phyloP scores from a whole-genome alignment of 768 basidiomycete genomes.

The Astraeus odoratus region DNA sequence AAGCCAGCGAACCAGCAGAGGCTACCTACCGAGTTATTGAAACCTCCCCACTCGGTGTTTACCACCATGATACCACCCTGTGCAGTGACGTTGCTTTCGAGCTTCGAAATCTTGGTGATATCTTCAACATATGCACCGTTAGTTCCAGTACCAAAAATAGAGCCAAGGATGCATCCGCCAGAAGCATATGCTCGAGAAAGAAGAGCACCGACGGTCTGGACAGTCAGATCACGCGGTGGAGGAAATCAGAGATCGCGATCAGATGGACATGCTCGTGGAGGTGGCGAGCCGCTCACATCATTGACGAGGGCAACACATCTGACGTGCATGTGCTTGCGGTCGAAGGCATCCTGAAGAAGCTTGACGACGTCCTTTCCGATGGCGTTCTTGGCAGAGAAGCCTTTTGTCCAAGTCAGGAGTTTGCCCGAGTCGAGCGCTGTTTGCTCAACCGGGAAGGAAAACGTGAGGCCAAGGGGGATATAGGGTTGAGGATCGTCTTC shows the following conservation, averaged over 20 bases:
- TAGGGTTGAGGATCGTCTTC: constrained; percentile 33
- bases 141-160: constrained; percentile 97
- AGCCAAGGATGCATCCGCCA: constrained; percentile 82
- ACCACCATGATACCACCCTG: constrained; percentile 83
- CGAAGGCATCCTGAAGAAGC: constrained; percentile 86
- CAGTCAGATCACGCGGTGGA: neutral
- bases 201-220: constrained; percentile 90
- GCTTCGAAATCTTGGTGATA: constrained; percentile 76
- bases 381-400: constrained; percentile 88
- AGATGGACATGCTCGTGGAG: neutral
- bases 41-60: constrained; percentile 98
- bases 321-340: constrained; percentile 88
- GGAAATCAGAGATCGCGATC: neutral
- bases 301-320: constrained; percentile 90
- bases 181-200: constrained; percentile 90
- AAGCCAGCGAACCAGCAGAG: neutral
- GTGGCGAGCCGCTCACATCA: constrained; percentile 52
- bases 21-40: constrained; percentile 81
- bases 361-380: constrained; percentile 85
- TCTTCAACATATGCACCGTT: constrained; percentile 97
- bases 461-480: constrained; percentile 82
- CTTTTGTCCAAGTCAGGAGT: constrained; percentile 94
- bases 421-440: constrained; percentile 86
- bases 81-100: constrained; percentile 54
- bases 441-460: constrained; percentile 97